phyloP scores from a whole-genome alignment of 768 basidiomycete genomes.

The Boletus pseudopeckii region DNA sequence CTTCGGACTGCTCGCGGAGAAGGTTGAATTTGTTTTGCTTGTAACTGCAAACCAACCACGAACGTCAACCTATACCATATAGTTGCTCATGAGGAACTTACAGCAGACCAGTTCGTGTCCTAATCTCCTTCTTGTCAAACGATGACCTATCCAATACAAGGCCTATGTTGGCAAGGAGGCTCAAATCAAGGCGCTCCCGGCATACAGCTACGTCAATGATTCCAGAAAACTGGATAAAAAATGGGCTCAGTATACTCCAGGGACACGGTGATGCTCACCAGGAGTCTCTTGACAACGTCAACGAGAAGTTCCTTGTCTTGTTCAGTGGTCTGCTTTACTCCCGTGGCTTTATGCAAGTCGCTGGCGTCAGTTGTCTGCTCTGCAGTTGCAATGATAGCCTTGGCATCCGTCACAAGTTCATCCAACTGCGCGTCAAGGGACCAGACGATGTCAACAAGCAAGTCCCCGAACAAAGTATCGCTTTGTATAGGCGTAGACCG shows the following conservation, averaged over 20 bases:
- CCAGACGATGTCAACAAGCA: conserved; percentile 80
- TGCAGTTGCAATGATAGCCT: conserved; percentile 36
- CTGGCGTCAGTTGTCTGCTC: conserved; percentile 22
- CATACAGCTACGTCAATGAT: conserved; percentile 60
- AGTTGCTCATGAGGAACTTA: conserved; percentile 37
- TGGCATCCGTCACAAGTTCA: conserved; percentile 59
- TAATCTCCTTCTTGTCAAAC: conserved; percentile 77
- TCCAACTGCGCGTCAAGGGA: conserved; percentile 75
- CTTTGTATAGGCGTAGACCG: conserved; percentile 37
- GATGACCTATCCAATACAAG: conserved; percentile 64
- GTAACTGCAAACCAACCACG: conserved; percentile 53
- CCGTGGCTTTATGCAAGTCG: conserved; percentile 34
- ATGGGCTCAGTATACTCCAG: background rate
- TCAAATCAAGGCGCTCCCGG: conserved; percentile 71
- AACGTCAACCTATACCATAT: background rate
- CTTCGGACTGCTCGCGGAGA: conserved; percentile 94
- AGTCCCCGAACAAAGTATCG: conserved; percentile 54
- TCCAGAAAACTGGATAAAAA: conserved; percentile 45
- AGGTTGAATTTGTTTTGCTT: conserved; percentile 99
- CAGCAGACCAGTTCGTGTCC: conserved; percentile 79
- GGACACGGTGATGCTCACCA: conserved; percentile 39
- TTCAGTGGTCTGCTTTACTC: conserved; percentile 52
- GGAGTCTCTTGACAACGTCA: conserved; percentile 54
- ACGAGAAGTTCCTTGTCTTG: conserved; percentile 61
- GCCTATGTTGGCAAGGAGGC: conserved; percentile 58